Evolutionary conservation across 805 yeast species (phyloP).

Genomic region (Torulaspora quercuum): DNA sequence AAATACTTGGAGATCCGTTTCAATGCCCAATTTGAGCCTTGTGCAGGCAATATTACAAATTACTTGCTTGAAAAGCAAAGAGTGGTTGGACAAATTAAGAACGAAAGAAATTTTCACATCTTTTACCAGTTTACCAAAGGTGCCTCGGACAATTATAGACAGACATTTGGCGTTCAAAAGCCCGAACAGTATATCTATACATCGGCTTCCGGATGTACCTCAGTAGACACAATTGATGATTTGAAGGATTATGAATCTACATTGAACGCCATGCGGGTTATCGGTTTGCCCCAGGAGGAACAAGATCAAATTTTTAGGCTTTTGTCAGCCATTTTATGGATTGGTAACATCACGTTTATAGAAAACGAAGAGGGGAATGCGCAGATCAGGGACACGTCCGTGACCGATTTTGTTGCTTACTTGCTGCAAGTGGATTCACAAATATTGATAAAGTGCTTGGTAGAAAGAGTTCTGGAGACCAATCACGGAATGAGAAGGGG

Average conservation of each 20-base stretch:
- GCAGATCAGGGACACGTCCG: constrained; percentile 74
- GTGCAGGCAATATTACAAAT: constrained; percentile 93
- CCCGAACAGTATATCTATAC: constrained; percentile 94
- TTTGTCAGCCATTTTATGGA: constrained; percentile 85
- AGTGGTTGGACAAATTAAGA: constrained; percentile 89
- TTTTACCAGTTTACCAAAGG: constrained; percentile 94
- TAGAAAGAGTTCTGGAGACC: constrained; percentile 84
- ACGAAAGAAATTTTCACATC: constrained; percentile 95
- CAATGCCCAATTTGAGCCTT: constrained; percentile 78
- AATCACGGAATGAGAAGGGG: constrained; percentile 87
- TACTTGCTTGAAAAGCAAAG: constrained; percentile 91
- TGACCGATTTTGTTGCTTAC: constrained; percentile 93
- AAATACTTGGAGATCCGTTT: constrained; percentile 90
- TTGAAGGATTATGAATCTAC: constrained; percentile 75
- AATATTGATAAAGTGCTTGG: constrained; percentile 60
- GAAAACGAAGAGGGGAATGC: constrained; percentile 90
- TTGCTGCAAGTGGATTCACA: constrained; percentile 74
- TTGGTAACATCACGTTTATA: constrained; percentile 82
- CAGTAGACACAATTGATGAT: constrained; percentile 87
- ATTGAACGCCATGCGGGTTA: constrained; percentile 76
- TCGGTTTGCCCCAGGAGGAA: constrained; percentile 77
- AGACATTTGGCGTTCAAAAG: constrained; percentile 80
- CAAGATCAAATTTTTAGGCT: constrained; percentile 88
- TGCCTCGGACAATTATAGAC: constrained; percentile 80
- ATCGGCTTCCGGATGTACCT: constrained; percentile 75